Evolutionary conservation across 106 monocot species (phyloP), one percentile per base, ranked within the genome.

Genomic region (Vanilla planifolia): DNA sequence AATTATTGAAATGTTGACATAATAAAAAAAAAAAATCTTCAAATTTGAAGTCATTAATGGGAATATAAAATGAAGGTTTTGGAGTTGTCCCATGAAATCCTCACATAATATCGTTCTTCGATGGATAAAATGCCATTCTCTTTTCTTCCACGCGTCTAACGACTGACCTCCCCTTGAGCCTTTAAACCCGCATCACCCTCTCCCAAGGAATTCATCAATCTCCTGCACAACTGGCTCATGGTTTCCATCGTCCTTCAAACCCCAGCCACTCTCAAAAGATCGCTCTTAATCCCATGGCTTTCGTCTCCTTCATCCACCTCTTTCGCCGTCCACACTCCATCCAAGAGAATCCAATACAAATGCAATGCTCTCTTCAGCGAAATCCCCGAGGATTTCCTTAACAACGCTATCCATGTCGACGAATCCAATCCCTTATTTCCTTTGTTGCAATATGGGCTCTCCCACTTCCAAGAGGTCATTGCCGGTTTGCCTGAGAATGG

Each of bases 171-270:
- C 67, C 60, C 73, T 65, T 47, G 42, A 22, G 2, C 55, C n/a
- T 43, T 5, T n/a, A n/a, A 59, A 55, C 14, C 9, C 33, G n/a
- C n/a, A n/a, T 15, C 4, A 6, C 10, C 8, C 7, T 16, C 37
- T 15, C 15, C 5, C 33, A 30, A 5, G 7, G 22, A 69, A 24
- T 15, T 21, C 37, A 39, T 21, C 25, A 24, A 52, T 37, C 71
- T 32, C 34, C 13, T 0, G 8, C 6, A n/a, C 1, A 1, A 0
- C 28, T 21, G 6, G 19, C 7, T 55, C 73, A 77, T 78, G 86
- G 77, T 81, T 65, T 76, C 79, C 55, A 69, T 76, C 5, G 60
- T 73, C 20, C 75, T 72, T 37, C 72, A 82, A 28, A 28, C 50
- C 4, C 20, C 75, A 41, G 33, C 73, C n/a, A 25, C 64, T 11